Percentiles rank a stretch among this genome's conserved stretches.
phyloP scores from a whole-genome alignment of 306 rosid genomes.

The Vachellia collinsii region DNA sequence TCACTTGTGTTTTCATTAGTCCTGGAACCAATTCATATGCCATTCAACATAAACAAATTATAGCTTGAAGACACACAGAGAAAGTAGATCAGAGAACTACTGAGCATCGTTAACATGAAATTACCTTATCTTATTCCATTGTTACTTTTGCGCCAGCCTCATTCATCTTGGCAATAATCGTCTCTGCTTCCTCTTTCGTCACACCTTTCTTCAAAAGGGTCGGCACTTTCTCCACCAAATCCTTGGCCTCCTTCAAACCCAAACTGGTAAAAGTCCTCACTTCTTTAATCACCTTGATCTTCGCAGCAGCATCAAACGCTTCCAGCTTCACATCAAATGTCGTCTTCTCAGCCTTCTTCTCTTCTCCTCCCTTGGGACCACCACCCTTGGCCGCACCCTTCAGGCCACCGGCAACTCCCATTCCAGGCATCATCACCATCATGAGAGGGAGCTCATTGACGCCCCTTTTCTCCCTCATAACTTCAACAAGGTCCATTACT shows the following conservation, averaged over 20 bases:
- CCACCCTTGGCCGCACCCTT: constrained; percentile 53
- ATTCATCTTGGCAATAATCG: constrained; percentile 82
- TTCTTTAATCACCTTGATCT: constrained; percentile 91
- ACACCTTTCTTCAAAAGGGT: constrained; percentile 89
- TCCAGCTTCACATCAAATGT: constrained; percentile 89
- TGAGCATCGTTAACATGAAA: not conserved
- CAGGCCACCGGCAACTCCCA: constrained; percentile 60
- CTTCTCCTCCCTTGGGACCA: constrained; percentile 52
- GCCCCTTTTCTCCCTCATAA: constrained; percentile 70
- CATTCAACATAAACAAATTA: not conserved
- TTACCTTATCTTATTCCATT: constrained; percentile 74
- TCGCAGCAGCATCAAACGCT: constrained; percentile 73
- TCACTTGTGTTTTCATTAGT: not conserved
- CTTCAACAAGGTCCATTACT: constrained; percentile 76
- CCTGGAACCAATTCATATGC: not conserved
- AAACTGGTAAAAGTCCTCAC: constrained; percentile 84
- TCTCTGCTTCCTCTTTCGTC: constrained; percentile 85
- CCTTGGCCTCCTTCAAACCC: constrained; percentile 99
- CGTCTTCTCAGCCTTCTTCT: constrained; percentile 75
- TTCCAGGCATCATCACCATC: constrained; percentile 87
- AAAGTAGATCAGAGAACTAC: not conserved
- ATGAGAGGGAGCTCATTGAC: constrained; percentile 75
- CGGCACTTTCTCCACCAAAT: constrained; percentile 91
- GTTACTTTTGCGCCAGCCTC: constrained; percentile 85
- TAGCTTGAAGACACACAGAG: not conserved